Percentiles rank a stretch among this genome's conserved stretches.
These are phyloP conservation scores for Cyphellophora europaea DNA, from an alignment of 2,329 filamentous ascomycete species.

Conservation along the genomic window DNA sequence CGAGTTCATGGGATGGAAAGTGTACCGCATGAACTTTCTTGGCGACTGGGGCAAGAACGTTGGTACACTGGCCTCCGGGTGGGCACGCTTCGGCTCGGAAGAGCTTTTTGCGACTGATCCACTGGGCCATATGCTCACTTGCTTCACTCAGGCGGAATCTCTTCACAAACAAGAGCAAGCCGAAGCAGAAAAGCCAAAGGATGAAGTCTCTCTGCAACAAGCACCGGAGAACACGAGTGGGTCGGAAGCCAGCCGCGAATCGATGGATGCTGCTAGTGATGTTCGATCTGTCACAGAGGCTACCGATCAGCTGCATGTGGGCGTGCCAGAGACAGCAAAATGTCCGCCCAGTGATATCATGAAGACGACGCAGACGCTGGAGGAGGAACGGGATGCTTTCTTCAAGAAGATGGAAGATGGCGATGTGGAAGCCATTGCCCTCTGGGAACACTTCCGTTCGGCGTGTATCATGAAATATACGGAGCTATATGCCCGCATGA, in stretches of 20 bases:
- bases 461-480: conserved; percentile 59
- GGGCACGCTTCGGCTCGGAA: conserved; percentile 65
- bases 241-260: too few relatives aligned
- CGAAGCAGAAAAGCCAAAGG: conserved; percentile 47
- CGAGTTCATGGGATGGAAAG: conserved; percentile 59
- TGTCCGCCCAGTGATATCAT: conserved; percentile 26
- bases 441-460: conserved; percentile 59
- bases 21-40: conserved; percentile 63
- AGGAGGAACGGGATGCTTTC: conserved; percentile 40
- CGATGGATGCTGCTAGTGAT: too few relatives aligned
- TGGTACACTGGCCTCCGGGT: conserved; percentile 62
- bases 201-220: too few relatives aligned
- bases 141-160: conserved; percentile 65
- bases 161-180: conserved; percentile 47
- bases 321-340: too few relatives aligned
- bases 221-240: too few relatives aligned
- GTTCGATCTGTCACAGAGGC: too few relatives aligned
- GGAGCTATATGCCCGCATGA: conserved; percentile 59
- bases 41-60: conserved; percentile 60
- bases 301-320: too few relatives aligned
- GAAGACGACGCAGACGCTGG: conserved; percentile 35
- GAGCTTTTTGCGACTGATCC: conserved; percentile 62
- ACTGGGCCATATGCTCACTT: conserved; percentile 72
- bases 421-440: conserved; percentile 49
- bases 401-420: conserved; percentile 65